Base-by-base conservation (phyloP, 2,329 filamentous ascomycete genomes). In the Fusarium pseudoanthophilum region DNA sequence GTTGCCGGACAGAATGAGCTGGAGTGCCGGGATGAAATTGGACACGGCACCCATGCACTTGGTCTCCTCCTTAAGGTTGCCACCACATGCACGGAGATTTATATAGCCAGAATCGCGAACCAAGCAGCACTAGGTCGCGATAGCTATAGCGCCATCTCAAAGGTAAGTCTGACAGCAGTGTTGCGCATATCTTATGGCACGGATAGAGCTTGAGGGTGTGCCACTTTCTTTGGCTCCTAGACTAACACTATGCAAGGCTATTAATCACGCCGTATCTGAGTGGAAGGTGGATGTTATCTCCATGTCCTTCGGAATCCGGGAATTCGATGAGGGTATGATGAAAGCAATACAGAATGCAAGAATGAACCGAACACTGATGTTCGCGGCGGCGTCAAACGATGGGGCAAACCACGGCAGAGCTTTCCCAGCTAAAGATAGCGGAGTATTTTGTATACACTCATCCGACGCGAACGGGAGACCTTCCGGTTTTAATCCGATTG, bases 361-460 rank as follows among this genome's bases (percentile, higher is more conserved):
- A 2, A 26, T 16, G 2, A 60, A 49, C 0, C 28, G 30, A 3
- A 55, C 59, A 0, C 37, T 73, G 0, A 26, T 74, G 5, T 74
- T 73, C 20, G 71, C 71, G 0, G 69, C 71, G 9, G 71, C 71
- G 2, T 51, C 60, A 3, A 74, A 74, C 13, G 60, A 52, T 4
- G 72, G 72, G 2, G 67, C 28, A 1, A 43, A 59, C 2, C 40
- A 37, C 4, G 56, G 39, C 4, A 26, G 69, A 14, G 63, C 71
- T 2, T 74, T 70, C 20, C 71, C 71, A 3, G 71, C 71, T 7
- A 26, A 61, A 9, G 34, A 30, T 36, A 48, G 37, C 1, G 30
- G 64, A 8, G 71, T 73, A 10, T 62, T 72, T 3, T 74, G 71
- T 15, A 58, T 71, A 14, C 66, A 72, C 20, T 72, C 62, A 8